phyloP scores from a whole-genome alignment of 495 filamentous ascomycete genomes.

The Pyrenopolyporus hunteri region DNA sequence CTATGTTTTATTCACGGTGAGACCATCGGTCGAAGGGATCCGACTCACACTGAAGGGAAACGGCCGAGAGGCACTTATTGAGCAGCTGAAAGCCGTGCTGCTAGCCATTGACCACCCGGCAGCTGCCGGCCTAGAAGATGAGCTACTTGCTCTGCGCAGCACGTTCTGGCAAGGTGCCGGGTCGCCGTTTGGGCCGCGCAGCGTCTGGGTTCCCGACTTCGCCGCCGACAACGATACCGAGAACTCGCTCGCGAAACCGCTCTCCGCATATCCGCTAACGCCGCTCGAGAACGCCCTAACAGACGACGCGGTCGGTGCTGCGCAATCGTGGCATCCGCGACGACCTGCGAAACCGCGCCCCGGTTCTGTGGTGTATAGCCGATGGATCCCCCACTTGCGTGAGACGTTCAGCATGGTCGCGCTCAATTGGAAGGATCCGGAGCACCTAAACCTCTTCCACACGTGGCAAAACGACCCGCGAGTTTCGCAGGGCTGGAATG shows the following conservation, averaged over 20 bases:
- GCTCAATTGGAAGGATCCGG: slow-evolving; percentile 59
- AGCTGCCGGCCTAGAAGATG: slow-evolving; percentile 25
- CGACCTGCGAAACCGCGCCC: slow-evolving; percentile 66
- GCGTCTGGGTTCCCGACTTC: slow-evolving; percentile 60
- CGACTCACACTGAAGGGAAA: slow-evolving; percentile 55
- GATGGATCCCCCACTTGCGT: slow-evolving; percentile 69
- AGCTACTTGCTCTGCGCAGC: slow-evolving; percentile 53
- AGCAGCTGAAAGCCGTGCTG: slow-evolving; percentile 59
- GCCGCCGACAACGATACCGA: slow-evolving; percentile 10
- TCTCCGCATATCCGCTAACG: slow-evolving; percentile 57
- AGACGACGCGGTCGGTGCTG: slow-evolving; percentile 37
- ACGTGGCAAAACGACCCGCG: slow-evolving; percentile 74
- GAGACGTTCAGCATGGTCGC: slow-evolving; percentile 71
- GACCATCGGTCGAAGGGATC: slow-evolving; percentile 60
- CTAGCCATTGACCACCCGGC: slow-evolving; percentile 59
- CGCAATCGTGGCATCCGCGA: slow-evolving; percentile 60
- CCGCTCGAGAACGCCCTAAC: slow-evolving; percentile 64
- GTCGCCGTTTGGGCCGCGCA: slow-evolving; percentile 66
- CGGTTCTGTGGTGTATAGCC: slow-evolving; percentile 67
- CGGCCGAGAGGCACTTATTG: slow-evolving; percentile 47
- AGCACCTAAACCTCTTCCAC: slow-evolving; percentile 67
- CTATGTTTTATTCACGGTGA: slow-evolving; percentile 63
- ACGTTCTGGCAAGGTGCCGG: slow-evolving; percentile 75
- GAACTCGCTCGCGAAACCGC: slow-evolving; percentile 49
- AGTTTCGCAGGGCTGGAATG: slow-evolving; percentile 72